Evolutionary conservation across 2,329 filamentous ascomycete species (phyloP).

Genomic region (Myriangium duriaei): DNA sequence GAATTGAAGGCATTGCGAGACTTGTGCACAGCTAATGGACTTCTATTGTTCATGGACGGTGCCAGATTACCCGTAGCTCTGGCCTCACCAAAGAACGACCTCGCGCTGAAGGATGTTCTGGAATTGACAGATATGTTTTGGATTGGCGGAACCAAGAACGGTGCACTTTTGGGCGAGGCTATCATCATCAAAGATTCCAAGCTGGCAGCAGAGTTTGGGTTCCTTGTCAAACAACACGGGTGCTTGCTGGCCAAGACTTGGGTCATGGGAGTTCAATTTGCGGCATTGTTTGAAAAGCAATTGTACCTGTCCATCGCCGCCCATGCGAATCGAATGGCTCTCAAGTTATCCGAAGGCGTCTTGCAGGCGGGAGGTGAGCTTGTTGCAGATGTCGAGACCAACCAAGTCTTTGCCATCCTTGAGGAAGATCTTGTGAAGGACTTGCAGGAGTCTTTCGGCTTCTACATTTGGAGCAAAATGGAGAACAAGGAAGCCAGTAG

Average conservation of each 20-base stretch:
- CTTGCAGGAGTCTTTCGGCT: not conserved
- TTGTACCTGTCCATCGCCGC: constrained; percentile 37
- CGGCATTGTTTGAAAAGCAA: constrained; percentile 34
- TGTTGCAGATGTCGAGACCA: not conserved
- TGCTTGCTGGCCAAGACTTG: constrained; percentile 39
- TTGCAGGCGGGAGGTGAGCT: not conserved
- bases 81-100: constrained; percentile 30
- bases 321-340: constrained; percentile 34
- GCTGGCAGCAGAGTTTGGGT: constrained; percentile 36
- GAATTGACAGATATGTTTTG: constrained; percentile 41
- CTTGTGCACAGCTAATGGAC: constrained; percentile 29
- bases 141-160: constrained; percentile 43
- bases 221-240: constrained; percentile 41
- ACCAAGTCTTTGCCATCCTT: not conserved
- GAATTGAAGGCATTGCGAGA: constrained; percentile 26
- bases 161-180: constrained; percentile 39
- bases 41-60: constrained; percentile 38
- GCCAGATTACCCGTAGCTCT: constrained; percentile 35
- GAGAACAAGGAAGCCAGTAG: not conserved
- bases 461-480: not conserved
- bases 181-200: constrained; percentile 34
- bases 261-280: constrained; percentile 38
- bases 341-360: constrained; percentile 26
- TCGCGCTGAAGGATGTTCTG: constrained; percentile 33
- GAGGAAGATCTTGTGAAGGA: not conserved